Evolutionary conservation across 495 filamentous ascomycete genomes (phyloP).

Genomic region (Amorphotheca resinae): DNA sequence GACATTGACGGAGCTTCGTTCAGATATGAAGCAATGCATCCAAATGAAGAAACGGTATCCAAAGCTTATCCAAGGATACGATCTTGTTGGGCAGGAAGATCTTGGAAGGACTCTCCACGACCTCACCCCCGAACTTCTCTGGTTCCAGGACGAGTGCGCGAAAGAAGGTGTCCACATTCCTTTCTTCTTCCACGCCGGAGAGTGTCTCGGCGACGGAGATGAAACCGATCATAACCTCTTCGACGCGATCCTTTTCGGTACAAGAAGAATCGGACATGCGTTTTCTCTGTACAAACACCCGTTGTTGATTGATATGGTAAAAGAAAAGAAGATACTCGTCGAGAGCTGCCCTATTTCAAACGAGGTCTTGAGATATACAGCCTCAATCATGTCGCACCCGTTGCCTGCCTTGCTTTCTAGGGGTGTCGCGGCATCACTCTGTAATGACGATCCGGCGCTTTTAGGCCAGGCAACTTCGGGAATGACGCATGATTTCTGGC

Average conservation of each 20-base stretch:
- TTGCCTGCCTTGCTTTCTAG: constrained; percentile 72
- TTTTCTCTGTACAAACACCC: constrained; percentile 85
- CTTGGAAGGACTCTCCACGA: constrained; percentile 62
- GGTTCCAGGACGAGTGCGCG: constrained; percentile 72
- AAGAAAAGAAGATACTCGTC: constrained; percentile 70
- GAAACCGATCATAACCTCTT: constrained; percentile 71
- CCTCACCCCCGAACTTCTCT: constrained; percentile 70
- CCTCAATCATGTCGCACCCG: constrained; percentile 62
- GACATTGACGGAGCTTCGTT: background rate
- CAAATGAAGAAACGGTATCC: constrained; percentile 61
- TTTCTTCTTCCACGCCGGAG: constrained; percentile 89
- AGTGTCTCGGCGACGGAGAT: constrained; percentile 64
- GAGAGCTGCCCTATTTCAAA: constrained; percentile 81
- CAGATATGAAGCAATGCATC: constrained; percentile 71
- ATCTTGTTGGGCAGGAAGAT: constrained; percentile 78
- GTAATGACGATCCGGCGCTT: constrained; percentile 76
- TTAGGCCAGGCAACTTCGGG: constrained; percentile 61
- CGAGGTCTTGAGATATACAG: constrained; percentile 64
- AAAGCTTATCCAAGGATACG: constrained; percentile 69
- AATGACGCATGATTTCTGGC: constrained; percentile 83
- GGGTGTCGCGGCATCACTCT: constrained; percentile 60
- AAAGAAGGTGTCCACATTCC: constrained; percentile 68
- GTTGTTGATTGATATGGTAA: constrained; percentile 69
- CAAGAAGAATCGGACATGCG: constrained; percentile 75
- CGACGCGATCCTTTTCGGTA: constrained; percentile 76